Percentiles rank a stretch among this genome's conserved stretches.
These are phyloP conservation scores for Oxyria digyna DNA, from an alignment of 148 eudicot genomes.

Conservation along the genomic window DNA sequence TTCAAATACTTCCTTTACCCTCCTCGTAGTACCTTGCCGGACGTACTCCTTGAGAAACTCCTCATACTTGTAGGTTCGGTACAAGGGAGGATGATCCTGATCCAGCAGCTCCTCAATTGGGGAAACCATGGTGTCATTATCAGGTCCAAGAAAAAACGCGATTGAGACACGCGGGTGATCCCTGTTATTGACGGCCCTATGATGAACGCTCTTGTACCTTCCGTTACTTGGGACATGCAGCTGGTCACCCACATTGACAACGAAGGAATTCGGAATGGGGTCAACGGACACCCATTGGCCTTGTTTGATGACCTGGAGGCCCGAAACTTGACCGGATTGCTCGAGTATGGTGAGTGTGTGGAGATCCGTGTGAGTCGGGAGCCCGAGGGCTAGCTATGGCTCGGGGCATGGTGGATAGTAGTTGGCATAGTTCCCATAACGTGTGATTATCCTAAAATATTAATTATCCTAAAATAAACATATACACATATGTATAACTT, in stretches of 20 bases:
- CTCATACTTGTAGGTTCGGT: neutral
- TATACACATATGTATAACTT: no score
- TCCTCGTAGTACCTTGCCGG: neutral
- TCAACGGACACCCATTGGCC: slow-evolving; percentile 23
- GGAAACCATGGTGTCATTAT: neutral
- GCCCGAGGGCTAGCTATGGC: slow-evolving; percentile 20
- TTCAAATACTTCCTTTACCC: slow-evolving; percentile 12
- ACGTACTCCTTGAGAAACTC: slow-evolving; percentile 7
- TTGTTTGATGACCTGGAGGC: slow-evolving; percentile 22
- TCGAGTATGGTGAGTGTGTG: slow-evolving; percentile 19
- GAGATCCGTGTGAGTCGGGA: slow-evolving; percentile 18
- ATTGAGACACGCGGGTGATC: neutral
- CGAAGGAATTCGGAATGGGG: slow-evolving; percentile 19
- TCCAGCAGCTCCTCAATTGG: slow-evolving; percentile 2
- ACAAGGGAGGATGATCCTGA: neutral
- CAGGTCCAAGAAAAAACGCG: slow-evolving; percentile 8
- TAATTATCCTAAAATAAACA: no score
- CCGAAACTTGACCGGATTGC: slow-evolving; percentile 14
- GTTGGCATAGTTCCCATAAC: no score
- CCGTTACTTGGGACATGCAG: slow-evolving; percentile 26
- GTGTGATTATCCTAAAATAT: no score
- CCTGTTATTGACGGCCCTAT: slow-evolving; percentile 5
- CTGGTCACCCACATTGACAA: slow-evolving; percentile 27
- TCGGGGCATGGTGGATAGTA: slow-evolving; percentile 34
- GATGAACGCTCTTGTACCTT: slow-evolving; percentile 20